Conservation (phyloP, 768 basidiomycete species). For the Coprinopsis strossmayeri region DNA sequence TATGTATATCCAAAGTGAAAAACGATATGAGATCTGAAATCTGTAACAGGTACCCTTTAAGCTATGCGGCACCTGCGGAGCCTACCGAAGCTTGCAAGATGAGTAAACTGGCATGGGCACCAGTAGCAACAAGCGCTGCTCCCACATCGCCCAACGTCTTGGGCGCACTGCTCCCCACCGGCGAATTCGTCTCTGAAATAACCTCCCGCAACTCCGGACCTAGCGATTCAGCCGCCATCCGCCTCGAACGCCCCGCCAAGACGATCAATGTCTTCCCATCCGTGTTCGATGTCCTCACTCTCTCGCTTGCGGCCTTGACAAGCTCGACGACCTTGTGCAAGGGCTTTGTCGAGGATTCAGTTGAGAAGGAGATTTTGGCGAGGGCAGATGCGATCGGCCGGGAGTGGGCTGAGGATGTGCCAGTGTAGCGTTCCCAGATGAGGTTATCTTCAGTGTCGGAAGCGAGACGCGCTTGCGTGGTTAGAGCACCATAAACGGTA, state of each 20-base stretch:
- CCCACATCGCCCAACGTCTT: constrained; percentile 77
- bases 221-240: constrained; percentile 58
- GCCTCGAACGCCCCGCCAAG: constrained; percentile 66
- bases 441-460: constrained; percentile 83
- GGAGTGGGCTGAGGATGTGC: constrained; percentile 8
- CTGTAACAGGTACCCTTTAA: neutral
- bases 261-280: constrained; percentile 47
- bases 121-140: constrained; percentile 56
- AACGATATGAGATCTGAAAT: neutral
- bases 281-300: constrained; percentile 18
- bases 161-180: constrained; percentile 49
- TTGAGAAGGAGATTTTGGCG: constrained; percentile 56
- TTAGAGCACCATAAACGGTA: constrained; percentile 63
- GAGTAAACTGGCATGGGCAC: constrained; percentile 42
- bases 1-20: too few species aligned
- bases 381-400: constrained; percentile 31
- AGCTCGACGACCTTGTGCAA: constrained; percentile 50
- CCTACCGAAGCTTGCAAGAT: constrained; percentile 43
- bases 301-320: constrained; percentile 20
- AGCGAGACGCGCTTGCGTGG: constrained; percentile 58
- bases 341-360: constrained; percentile 43
- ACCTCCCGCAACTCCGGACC: constrained; percentile 50
- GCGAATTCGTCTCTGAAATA: constrained; percentile 29
- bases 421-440: constrained; percentile 61
- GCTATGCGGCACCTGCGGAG: neutral